Evolutionary conservation across 352 stramenopile genomes (phyloP).

Genomic region (Globisporangium irregulare): DNA sequence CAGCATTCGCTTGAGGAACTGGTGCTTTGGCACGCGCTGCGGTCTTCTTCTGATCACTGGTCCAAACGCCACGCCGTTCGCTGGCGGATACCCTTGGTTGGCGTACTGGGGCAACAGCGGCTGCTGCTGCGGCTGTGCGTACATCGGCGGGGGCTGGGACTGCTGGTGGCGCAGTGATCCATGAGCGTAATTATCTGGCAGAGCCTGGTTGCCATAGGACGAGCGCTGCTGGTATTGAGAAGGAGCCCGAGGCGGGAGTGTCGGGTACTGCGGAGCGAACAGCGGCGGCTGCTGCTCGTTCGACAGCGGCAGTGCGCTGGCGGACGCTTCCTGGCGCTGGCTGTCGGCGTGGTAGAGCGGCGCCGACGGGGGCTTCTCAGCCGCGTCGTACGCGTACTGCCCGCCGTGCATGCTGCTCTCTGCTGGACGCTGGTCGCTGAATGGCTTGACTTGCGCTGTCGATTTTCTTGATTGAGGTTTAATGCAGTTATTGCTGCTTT

Average conservation of each 20-base stretch:
- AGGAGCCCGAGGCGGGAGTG: neutral
- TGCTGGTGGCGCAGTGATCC: constrained; percentile 5
- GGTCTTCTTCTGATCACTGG: neutral
- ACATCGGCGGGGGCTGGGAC: neutral
- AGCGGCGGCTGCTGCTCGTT: neutral
- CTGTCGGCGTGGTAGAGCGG: neutral
- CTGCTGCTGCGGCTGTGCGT: neutral
- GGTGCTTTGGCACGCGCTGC: neutral
- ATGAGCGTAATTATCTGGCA: constrained; percentile 7
- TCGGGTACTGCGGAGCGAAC: neutral
- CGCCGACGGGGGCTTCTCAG: neutral
- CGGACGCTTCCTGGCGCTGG: neutral
- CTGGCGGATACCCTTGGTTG: neutral
- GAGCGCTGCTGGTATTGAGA: constrained; percentile 3
- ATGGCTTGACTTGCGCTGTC: neutral
- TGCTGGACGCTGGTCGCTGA: neutral
- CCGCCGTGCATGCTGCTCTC: neutral
- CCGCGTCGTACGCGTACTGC: constrained; percentile 7
- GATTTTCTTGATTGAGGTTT: neutral
- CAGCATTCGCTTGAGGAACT: constrained; percentile 2
- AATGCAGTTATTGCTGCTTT: neutral
- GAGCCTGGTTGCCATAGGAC: neutral
- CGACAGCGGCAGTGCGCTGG: constrained; percentile 5
- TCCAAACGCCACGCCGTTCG: neutral
- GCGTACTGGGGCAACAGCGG: constrained; percentile 2